Conservation (phyloP, 1,139 yeast species). For the Pichia sp. region DNA sequence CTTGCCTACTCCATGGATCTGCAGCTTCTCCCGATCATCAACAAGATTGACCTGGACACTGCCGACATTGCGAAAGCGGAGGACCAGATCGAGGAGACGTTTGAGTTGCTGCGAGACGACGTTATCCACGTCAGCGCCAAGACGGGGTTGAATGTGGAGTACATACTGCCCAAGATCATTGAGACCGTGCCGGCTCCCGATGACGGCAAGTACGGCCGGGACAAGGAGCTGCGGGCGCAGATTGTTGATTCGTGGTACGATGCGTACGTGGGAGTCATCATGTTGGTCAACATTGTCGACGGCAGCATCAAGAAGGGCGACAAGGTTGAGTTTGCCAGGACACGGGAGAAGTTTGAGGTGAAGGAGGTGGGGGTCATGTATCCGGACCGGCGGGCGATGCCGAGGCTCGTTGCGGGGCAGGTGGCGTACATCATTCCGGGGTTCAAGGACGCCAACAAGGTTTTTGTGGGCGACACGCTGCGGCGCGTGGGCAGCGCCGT, state of each 20-base stretch:
- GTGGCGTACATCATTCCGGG: conserved; percentile 93
- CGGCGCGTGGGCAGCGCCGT: conserved; percentile 61
- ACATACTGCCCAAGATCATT: conserved; percentile 71
- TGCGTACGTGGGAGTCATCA: conserved; percentile 85
- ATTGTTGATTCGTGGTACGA: conserved; percentile 98
- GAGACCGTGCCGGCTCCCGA: conserved; percentile 60
- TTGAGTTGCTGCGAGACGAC: conserved; percentile 69
- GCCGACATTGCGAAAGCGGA: conserved; percentile 79
- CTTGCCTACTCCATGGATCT: conserved; percentile 83
- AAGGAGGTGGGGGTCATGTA: conserved; percentile 94
- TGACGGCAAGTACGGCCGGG: conserved; percentile 46
- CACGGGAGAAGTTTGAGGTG: conserved; percentile 70
- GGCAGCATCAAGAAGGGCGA: conserved; percentile 72
- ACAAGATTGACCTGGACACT: conserved; percentile 83
- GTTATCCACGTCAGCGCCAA: conserved; percentile 89
- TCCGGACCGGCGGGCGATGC: conserved; percentile 71
- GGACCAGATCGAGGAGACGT: conserved; percentile 77
- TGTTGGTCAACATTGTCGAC: conserved; percentile 78
- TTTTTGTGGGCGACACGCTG: conserved; percentile 87
- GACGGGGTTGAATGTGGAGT: conserved; percentile 73
- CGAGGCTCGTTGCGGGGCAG: conserved; percentile 72
- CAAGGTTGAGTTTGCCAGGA: conserved; percentile 70
- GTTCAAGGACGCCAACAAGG: conserved; percentile 82
- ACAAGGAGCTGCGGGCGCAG: conserved; percentile 63
- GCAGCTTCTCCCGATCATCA: conserved; percentile 79